Conservation (phyloP, 2,329 filamentous ascomycete species). For the Colletotrichum lentis region DNA sequence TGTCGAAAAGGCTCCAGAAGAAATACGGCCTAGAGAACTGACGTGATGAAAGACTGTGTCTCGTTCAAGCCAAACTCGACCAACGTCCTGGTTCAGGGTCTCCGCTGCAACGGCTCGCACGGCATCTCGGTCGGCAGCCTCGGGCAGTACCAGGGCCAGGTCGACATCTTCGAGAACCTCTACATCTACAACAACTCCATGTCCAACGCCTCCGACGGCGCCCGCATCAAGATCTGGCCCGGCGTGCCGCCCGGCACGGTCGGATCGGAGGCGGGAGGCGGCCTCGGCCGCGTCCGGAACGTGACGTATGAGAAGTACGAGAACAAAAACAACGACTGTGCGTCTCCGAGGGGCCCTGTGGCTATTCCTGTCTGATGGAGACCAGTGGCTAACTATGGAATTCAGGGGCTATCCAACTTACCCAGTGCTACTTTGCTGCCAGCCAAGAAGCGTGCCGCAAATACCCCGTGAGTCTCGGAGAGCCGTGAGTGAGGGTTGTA, state of each 20-base stretch:
- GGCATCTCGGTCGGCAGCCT: constrained; percentile 76
- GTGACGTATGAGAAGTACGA: constrained; percentile 72
- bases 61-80: constrained; percentile 79
- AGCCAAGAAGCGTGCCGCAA: neutral
- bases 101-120: constrained; percentile 74
- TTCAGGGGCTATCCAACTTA: constrained; percentile 1
- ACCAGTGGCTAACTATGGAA: neutral
- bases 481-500: neutral
- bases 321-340: constrained; percentile 51
- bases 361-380: too few species aligned
- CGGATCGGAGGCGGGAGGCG: constrained; percentile 67
- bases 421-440: constrained; percentile 2
- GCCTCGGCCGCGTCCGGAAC: constrained; percentile 65
- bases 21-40: too few species aligned
- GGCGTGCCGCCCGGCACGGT: constrained; percentile 50
- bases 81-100: constrained; percentile 71
- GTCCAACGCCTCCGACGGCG: constrained; percentile 68
- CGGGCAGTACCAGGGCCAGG: constrained; percentile 71
- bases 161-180: constrained; percentile 75
- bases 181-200: constrained; percentile 68
- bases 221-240: constrained; percentile 79
- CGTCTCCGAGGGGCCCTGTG: too few species aligned
- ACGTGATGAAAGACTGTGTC: constrained; percentile 60
- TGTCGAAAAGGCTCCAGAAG: too few species aligned
- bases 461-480: constrained; percentile 7